These are phyloP conservation scores for Trichosporon ovoides DNA, from an alignment of 1,284 basidiomycete species.

Conservation along the genomic window DNA sequence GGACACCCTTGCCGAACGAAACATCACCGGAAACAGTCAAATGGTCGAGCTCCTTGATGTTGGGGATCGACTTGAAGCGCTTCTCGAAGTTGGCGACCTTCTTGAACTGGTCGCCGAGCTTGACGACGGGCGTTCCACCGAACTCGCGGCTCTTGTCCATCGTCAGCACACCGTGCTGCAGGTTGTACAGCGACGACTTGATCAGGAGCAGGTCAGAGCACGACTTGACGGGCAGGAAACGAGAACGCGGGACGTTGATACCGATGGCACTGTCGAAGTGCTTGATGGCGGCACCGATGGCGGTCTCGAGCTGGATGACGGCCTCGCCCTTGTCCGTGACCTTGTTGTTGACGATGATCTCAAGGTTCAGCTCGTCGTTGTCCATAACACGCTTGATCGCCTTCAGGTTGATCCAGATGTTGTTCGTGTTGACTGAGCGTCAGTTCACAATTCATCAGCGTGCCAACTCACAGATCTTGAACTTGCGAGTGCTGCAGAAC, in stretches of 20 bases:
- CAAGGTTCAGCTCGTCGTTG: conserved; percentile 73
- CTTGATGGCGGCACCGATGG: conserved; percentile 92
- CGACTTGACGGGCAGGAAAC: conserved; percentile 86
- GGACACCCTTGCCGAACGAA: conserved; percentile 89
- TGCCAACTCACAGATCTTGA: conserved; percentile 56
- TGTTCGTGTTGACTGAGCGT: conserved; percentile 66
- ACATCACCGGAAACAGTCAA: conserved; percentile 96
- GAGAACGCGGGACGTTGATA: conserved; percentile 93
- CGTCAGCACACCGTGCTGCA: conserved; percentile 89
- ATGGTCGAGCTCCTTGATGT: conserved; percentile 90
- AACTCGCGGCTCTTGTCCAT: conserved; percentile 89
- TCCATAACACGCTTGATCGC: conserved; percentile 94
- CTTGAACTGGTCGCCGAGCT: conserved; percentile 73
- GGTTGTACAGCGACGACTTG: conserved; percentile 94
- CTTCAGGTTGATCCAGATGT: conserved; percentile 78
- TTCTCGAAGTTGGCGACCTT: conserved; percentile 97
- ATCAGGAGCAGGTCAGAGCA: conserved; percentile 89
- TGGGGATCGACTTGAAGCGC: conserved; percentile 82
- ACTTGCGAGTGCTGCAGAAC: conserved; percentile 81
- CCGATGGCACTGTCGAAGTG: conserved; percentile 68
- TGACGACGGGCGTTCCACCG: conserved; percentile 91
- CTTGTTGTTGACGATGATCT: conserved; percentile 87
- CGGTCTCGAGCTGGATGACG: conserved; percentile 86
- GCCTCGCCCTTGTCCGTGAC: conserved; percentile 77
- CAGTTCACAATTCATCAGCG: conserved; percentile 12